Percentiles rank a stretch among this genome's conserved stretches.
Conservation (phyloP, 176 grass and related monocot genomes). For the Pharus latifolius region DNA sequence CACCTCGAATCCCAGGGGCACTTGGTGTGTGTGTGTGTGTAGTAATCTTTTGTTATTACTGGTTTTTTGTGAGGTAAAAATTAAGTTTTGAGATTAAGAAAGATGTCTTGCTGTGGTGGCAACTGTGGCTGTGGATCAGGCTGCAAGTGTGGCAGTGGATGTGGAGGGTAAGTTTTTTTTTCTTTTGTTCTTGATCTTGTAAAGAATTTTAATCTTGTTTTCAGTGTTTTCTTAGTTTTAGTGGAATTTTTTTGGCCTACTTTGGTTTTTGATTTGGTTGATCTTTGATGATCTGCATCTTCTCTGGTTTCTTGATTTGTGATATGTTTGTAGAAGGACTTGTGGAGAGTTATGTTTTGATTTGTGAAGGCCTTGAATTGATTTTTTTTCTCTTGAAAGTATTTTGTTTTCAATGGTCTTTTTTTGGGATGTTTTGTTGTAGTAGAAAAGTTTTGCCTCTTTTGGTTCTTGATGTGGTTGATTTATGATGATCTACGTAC, state of each 20-base stretch:
- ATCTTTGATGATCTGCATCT: background rate
- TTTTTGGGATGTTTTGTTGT: background rate
- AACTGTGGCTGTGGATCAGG: constrained; percentile 75
- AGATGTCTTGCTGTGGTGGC: constrained; percentile 95
- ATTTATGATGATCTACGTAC: no score
- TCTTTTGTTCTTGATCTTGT: background rate
- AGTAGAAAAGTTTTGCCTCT: no score
- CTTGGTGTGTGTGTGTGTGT: background rate
- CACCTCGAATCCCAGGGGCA: background rate
- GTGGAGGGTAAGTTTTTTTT: constrained; percentile 46
- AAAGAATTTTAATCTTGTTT: no score
- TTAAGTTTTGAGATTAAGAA: no score
- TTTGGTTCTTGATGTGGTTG: no score
- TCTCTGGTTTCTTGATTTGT: no score
- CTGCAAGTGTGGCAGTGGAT: constrained; percentile 75
- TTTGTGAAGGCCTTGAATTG: no score
- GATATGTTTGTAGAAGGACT: no score
- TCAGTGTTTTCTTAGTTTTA: background rate
- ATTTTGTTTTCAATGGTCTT: background rate
- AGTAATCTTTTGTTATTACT: background rate
- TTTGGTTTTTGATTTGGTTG: background rate
- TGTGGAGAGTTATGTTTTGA: no score
- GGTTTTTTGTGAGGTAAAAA: background rate
- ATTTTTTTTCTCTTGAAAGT: background rate
- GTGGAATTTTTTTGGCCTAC: no score